These are phyloP conservation scores for Linum lewisii DNA, from an alignment of 345 rosid genomes.

Conservation along the genomic window DNA sequence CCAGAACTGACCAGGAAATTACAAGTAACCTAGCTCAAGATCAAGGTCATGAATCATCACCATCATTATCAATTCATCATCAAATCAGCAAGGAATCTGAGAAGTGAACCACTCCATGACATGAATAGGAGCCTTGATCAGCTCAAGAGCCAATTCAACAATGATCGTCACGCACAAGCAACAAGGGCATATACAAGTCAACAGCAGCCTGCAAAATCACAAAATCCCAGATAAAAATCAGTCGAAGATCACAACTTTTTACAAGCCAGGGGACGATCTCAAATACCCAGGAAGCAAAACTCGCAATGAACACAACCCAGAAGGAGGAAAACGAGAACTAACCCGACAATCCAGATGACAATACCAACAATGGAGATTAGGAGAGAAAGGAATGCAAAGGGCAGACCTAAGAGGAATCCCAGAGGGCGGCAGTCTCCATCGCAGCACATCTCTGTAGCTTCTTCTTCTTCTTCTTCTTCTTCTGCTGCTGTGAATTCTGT, in stretches of 20 bases:
- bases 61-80: no score
- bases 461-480: not conserved
- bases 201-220: constrained; percentile 17
- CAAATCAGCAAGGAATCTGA: constrained; percentile 21
- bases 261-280: not conserved
- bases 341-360: constrained; percentile 27
- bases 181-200: constrained; percentile 23
- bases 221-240: not conserved
- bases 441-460: constrained; percentile 14
- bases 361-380: constrained; percentile 23
- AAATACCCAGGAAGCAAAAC: no score
- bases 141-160: constrained; percentile 23
- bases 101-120: constrained; percentile 29
- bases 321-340: not conserved
- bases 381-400: constrained; percentile 21
- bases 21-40: not conserved
- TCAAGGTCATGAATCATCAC: no score
- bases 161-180: constrained; percentile 23
- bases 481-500: not conserved
- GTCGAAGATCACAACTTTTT: not conserved
- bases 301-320: no score
- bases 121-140: constrained; percentile 28
- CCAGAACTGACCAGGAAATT: not conserved
- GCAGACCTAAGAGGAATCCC: constrained; percentile 28
- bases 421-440: constrained; percentile 24